phyloP scores from a whole-genome alignment of 73 alveolate genomes.

The Tetrahymena malaccensis region DNA sequence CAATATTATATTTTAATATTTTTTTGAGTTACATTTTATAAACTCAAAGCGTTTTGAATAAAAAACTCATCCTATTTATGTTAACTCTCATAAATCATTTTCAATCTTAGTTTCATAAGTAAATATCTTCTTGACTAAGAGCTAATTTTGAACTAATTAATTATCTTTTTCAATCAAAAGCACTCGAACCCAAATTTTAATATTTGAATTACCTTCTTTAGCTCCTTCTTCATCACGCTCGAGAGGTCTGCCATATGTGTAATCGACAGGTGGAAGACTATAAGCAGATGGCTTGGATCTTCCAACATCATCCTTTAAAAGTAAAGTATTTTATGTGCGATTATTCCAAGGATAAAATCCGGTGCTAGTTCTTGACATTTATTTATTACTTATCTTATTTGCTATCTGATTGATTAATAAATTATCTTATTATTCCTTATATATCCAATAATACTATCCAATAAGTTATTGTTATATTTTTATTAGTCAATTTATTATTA shows the following conservation, averaged over 20 bases:
- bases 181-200: not conserved
- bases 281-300: constrained; percentile 64
- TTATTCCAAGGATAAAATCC: not conserved
- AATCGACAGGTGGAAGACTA: constrained; percentile 66
- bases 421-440: not conserved
- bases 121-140: no score
- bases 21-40: not conserved
- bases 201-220: constrained; percentile 34
- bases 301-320: constrained; percentile 82
- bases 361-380: not conserved
- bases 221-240: constrained; percentile 76
- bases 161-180: not conserved
- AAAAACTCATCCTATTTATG: not conserved
- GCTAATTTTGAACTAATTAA: not conserved
- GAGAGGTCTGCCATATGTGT: constrained; percentile 67
- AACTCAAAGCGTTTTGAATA: not conserved
- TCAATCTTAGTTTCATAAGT: not conserved
- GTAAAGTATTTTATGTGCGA: constrained; percentile 45
- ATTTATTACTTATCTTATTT: not conserved
- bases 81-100: not conserved
- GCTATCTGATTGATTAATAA: not conserved
- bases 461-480: not conserved
- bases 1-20: no score
- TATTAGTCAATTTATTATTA: not conserved
- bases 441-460: not conserved